These are phyloP conservation scores for Populus deltoides DNA, from an alignment of 345 rosid genomes.

Conservation along the genomic window DNA sequence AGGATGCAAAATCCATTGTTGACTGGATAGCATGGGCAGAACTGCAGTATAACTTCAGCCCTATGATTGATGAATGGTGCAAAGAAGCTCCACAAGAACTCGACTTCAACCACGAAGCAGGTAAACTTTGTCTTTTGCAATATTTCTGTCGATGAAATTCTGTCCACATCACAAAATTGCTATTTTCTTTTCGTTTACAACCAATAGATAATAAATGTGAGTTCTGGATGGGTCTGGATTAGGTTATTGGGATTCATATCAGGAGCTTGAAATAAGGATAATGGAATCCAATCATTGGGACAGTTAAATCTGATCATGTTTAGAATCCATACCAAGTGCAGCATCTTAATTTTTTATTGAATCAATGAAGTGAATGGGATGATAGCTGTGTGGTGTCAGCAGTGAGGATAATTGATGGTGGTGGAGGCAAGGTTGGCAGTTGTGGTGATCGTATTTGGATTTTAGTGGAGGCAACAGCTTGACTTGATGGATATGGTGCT, in stretches of 20 bases:
- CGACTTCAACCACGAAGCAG: slow-evolving; percentile 88
- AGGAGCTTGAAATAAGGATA: slow-evolving; percentile 1
- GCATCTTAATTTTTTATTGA: not conserved
- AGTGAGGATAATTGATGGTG: not conserved
- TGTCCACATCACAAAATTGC: not conserved
- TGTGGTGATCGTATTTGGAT: not conserved
- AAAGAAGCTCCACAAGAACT: slow-evolving; percentile 97
- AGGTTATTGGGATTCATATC: not conserved
- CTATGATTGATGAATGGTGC: slow-evolving; percentile 99
- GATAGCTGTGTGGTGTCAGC: not conserved
- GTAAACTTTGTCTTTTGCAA: slow-evolving; percentile 37
- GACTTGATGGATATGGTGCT: not conserved
- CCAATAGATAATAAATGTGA: not conserved
- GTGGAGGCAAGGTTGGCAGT: not conserved
- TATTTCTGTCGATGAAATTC: not conserved
- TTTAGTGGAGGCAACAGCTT: not conserved
- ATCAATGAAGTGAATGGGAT: not conserved
- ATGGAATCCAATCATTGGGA: not conserved
- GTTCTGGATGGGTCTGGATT: not conserved
- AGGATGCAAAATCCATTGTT: slow-evolving; percentile 79
- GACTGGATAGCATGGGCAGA: slow-evolving; percentile 99
- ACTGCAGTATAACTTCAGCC: slow-evolving; percentile 84
- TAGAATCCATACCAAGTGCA: not conserved
- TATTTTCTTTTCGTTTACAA: not conserved
- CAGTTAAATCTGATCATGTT: not conserved